Conservation (phyloP, 1,139 yeast species). For the Geotrichum fermentans region DNA sequence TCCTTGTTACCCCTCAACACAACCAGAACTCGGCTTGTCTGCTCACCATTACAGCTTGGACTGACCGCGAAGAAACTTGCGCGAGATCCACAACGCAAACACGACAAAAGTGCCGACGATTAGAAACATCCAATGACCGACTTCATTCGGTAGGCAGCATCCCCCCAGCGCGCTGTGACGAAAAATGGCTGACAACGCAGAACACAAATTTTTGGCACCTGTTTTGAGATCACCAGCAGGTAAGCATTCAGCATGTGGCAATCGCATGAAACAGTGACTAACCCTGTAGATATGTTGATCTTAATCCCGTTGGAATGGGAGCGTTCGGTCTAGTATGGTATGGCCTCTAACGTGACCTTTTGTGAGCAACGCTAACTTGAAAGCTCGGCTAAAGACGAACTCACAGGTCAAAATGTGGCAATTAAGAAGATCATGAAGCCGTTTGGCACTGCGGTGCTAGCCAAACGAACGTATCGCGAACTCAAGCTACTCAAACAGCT, state of each 20-base stretch:
- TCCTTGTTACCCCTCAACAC: too few species aligned
- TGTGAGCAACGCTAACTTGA: background rate
- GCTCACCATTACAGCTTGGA: too few species aligned
- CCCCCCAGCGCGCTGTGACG: too few species aligned
- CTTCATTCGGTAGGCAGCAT: slow-evolving; percentile 29
- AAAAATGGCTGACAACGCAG: too few species aligned
- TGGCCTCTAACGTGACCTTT: background rate
- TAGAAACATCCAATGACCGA: too few species aligned
- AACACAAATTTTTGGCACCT: slow-evolving; percentile 47
- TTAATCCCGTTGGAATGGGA: slow-evolving; percentile 98
- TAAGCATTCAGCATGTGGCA: too few species aligned
- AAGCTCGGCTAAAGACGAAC: slow-evolving; percentile 79
- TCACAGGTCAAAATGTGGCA: slow-evolving; percentile 91
- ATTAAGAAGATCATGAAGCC: slow-evolving; percentile 98
- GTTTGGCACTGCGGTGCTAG: slow-evolving; percentile 87
- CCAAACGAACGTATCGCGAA: slow-evolving; percentile 94
- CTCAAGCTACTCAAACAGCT: slow-evolving; percentile 86
- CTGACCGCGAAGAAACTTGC: too few species aligned
- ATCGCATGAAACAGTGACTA: too few species aligned
- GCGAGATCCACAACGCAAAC: too few species aligned
- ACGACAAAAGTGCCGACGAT: too few species aligned
- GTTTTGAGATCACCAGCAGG: slow-evolving; percentile 72
- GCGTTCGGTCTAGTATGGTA: slow-evolving; percentile 93
- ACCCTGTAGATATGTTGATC: slow-evolving; percentile 66
- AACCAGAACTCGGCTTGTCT: too few species aligned